Percentiles rank a stretch among this genome's conserved stretches.
phyloP scores from a whole-genome alignment of 129 eudicot species.

The Escallonia herrerae region DNA sequence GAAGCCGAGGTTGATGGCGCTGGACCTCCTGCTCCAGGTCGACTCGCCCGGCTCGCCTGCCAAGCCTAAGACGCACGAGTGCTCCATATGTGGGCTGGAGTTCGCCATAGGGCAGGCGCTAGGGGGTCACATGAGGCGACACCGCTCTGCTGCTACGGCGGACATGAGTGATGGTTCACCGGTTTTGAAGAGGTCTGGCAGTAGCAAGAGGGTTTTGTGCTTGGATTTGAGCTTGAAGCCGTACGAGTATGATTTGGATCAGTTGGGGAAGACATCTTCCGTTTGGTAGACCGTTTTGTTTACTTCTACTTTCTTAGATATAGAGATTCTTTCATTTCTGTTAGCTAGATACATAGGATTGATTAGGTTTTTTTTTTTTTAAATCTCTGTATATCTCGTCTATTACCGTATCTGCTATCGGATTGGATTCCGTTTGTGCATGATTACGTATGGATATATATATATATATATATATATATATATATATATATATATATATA shows the following conservation, averaged over 20 bases:
- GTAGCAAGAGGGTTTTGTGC: not conserved
- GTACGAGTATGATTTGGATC: slow-evolving; percentile 1
- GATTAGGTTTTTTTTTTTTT: no score
- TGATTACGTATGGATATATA: no score
- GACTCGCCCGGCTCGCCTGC: slow-evolving; percentile 1
- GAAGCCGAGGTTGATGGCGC: slow-evolving; percentile 46
- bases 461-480: no score
- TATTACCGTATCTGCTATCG: no score
- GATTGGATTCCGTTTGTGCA: no score
- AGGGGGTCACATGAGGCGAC: slow-evolving; percentile 92
- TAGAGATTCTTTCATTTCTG: no score
- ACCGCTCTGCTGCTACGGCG: slow-evolving; percentile 2
- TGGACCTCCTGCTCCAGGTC: slow-evolving; percentile 2
- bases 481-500: no score
- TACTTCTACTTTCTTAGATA: no score
- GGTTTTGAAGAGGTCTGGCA: not conserved
- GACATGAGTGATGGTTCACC: not conserved
- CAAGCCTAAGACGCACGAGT: slow-evolving; percentile 71
- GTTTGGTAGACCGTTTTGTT: no score
- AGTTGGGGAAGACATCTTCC: not conserved
- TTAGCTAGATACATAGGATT: no score
- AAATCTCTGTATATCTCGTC: no score
- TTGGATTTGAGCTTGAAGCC: slow-evolving; percentile 2
- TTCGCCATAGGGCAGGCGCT: slow-evolving; percentile 83
- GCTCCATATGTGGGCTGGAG: slow-evolving; percentile 74